These are phyloP conservation scores for Colletotrichum lentis DNA, from an alignment of 2,329 filamentous ascomycete genomes.

Conservation along the genomic window DNA sequence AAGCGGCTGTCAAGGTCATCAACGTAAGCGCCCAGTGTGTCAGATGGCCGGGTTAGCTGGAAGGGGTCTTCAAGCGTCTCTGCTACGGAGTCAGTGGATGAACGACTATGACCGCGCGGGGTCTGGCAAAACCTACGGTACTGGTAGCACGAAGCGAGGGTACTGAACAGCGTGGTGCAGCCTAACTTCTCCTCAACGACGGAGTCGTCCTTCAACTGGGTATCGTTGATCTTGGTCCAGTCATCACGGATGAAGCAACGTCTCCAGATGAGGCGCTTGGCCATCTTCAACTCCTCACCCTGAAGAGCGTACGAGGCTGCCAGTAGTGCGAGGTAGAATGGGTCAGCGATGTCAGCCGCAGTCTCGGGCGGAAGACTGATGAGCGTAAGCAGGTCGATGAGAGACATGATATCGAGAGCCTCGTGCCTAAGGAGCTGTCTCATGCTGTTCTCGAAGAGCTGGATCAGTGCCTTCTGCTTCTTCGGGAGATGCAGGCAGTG, in stretches of 20 bases:
- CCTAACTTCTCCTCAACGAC: constrained; percentile 70
- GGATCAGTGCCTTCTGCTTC: constrained; percentile 71
- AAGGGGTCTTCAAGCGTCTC: constrained; percentile 55
- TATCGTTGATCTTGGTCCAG: constrained; percentile 83
- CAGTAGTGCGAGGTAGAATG: constrained; percentile 79
- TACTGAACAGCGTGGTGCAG: constrained; percentile 73
- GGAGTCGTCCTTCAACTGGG: constrained; percentile 74
- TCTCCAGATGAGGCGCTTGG: constrained; percentile 79
- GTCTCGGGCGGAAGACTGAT: constrained; percentile 61
- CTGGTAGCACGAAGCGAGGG: constrained; percentile 70
- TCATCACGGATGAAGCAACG: constrained; percentile 84
- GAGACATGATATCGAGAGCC: constrained; percentile 69
- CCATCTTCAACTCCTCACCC: constrained; percentile 66
- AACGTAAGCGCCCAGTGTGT: constrained; percentile 67
- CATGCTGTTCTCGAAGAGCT: constrained; percentile 76
- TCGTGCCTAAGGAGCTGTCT: constrained; percentile 74
- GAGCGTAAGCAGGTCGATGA: constrained; percentile 82
- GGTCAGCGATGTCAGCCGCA: constrained; percentile 64
- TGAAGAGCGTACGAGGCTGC: constrained; percentile 64
- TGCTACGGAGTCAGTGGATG: constrained; percentile 45
- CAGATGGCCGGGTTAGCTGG: constrained; percentile 59
- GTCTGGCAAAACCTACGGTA: constrained; percentile 57
- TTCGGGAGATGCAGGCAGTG: constrained; percentile 65
- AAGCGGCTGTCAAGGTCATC: constrained; percentile 69
- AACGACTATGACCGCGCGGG: constrained; percentile 17